Evolutionary conservation across 208 protist genomes (phyloP), one percentile per base, ranked within the genome.

Genomic region (Trypanosoma melophagium): DNA sequence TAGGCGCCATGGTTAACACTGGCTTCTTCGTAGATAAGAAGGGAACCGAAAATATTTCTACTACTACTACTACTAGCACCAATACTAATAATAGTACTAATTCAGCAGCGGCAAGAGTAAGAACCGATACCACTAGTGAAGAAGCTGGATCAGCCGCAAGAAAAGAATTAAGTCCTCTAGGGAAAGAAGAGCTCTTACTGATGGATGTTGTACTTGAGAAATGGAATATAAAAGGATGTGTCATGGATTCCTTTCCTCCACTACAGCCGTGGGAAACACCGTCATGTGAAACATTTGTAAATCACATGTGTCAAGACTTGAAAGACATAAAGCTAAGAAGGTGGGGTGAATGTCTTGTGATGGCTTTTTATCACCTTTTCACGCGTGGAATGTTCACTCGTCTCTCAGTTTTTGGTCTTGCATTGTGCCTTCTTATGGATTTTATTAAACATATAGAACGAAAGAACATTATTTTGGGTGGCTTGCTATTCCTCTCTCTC

Each of bases 361-460:
- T 24, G 3, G 67, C 67, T 35, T 40, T 73, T 25, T 66, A 73
- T 25, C 24, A 44, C 22, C 47, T 73, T 12, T 66, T 73, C 14
- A 73, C 59, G 21, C 49, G n/a, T 45, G 19, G 38, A 47, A 19
- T 50, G 16, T 60, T 54, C 12, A 66, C 67, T 45, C 60, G 52
- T 40, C 24, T 73, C 0, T 66, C 51, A 17, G 52, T 61, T 24
- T 60, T 73, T 55, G 53, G 66, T n/a, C 0, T 61, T 22, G 31
- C 59, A 14, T 31, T 73, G 12, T 5, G 9, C 24, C 47, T 73
- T 55, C 52, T 73, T 31, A 22, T 41, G 10, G 19, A 25, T 17
- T 66, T 66, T 44, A 60, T 54, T 0, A 47, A 51, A 0, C 10
- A 47, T 5, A 1, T 17, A 19, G 10, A 21, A 38, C 40, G 38